These are phyloP conservation scores for Bretziella fagacearum DNA, from an alignment of 2,329 filamentous ascomycete species.

Conservation along the genomic window DNA sequence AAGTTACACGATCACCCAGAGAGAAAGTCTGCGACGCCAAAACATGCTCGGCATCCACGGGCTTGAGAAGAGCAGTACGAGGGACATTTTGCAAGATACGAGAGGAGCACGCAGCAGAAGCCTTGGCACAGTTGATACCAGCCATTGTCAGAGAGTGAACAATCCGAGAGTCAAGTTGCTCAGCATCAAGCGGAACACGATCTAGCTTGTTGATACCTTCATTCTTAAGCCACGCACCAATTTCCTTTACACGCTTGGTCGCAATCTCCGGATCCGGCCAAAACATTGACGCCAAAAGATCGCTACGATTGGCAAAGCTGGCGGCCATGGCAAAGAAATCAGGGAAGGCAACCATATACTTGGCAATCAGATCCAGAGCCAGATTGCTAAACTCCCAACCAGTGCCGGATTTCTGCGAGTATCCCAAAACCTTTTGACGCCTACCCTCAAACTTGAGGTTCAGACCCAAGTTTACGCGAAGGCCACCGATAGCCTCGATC, in stretches of 20 bases:
- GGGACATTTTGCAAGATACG: conserved; percentile 69
- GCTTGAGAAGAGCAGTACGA: conserved; percentile 73
- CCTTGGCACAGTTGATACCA: conserved; percentile 24
- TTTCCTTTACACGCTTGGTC: conserved; percentile 74
- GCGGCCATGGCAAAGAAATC: conserved; percentile 88
- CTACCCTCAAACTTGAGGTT: conserved; percentile 95
- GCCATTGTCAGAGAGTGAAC: conserved; percentile 65
- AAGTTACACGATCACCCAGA: conserved; percentile 82
- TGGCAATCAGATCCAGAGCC: conserved; percentile 60
- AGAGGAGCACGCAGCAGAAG: neutral
- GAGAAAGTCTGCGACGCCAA: conserved; percentile 68
- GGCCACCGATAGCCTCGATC: conserved; percentile 58
- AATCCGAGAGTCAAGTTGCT: conserved; percentile 83
- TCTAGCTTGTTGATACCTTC: conserved; percentile 86
- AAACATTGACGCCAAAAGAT: conserved; percentile 70
- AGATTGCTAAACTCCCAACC: conserved; percentile 94
- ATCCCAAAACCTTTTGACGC: conserved; percentile 89
- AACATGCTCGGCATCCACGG: conserved; percentile 87
- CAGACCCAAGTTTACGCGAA: conserved; percentile 76
- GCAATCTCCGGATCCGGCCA: conserved; percentile 59
- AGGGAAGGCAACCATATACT: conserved; percentile 88
- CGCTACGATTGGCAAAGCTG: conserved; percentile 67
- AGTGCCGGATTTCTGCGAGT: conserved; percentile 67
- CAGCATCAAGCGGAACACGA: conserved; percentile 85
- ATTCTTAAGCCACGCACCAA: conserved; percentile 80